These are phyloP conservation scores for Xylaria bambusicola DNA, from an alignment of 495 filamentous ascomycete genomes.

Conservation along the genomic window DNA sequence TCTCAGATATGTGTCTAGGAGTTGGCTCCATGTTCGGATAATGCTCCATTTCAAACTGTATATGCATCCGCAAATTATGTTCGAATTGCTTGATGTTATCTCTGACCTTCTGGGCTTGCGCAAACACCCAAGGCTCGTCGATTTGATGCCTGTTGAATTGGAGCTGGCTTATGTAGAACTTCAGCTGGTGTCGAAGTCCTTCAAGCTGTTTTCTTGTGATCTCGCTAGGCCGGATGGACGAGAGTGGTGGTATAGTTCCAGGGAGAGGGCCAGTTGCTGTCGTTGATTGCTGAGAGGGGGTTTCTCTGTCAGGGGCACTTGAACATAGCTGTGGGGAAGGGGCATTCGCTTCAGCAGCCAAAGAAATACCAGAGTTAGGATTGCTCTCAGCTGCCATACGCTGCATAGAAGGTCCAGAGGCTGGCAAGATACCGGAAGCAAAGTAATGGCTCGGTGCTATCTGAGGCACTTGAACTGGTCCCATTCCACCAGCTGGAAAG, in stretches of 20 bases:
- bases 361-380: not conserved
- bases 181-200: constrained; percentile 34
- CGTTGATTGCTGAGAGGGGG: constrained; percentile 1
- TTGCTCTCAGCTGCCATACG: constrained; percentile 10
- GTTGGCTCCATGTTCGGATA: constrained; percentile 25
- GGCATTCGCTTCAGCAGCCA: not conserved
- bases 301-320: constrained; percentile 1
- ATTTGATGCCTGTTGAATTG: constrained; percentile 53
- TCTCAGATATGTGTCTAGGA: constrained; percentile 9
- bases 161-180: constrained; percentile 49
- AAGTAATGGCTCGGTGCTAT: constrained; percentile 21
- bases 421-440: constrained; percentile 15
- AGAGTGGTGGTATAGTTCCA: constrained; percentile 35
- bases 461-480: constrained; percentile 19
- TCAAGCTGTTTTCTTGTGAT: constrained; percentile 51
- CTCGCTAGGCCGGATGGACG: constrained; percentile 50
- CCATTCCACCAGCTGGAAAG: constrained; percentile 38
- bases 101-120: constrained; percentile 33
- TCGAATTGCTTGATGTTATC: constrained; percentile 44
- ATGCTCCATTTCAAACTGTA: constrained; percentile 36
- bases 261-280: constrained; percentile 11
- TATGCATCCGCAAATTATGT: constrained; percentile 34
- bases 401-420: constrained; percentile 11
- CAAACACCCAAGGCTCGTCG: constrained; percentile 45
- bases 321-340: constrained; percentile 10